Evolutionary conservation across 1,284 basidiomycete genomes (phyloP).

Genomic region (Fomitopsis pinicola): DNA sequence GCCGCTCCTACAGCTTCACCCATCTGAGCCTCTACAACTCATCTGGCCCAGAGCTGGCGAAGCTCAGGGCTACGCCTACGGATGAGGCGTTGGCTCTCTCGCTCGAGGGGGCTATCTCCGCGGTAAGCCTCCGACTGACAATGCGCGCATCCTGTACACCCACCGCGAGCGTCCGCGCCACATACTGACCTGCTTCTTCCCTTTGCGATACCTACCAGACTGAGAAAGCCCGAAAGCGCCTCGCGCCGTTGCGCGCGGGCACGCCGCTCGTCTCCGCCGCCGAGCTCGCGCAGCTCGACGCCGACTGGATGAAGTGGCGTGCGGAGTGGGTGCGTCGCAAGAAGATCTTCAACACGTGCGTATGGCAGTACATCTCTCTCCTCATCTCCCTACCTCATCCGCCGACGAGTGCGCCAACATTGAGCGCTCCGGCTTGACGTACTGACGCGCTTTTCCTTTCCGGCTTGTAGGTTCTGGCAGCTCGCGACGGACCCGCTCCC

Average conservation of each 20-base stretch:
- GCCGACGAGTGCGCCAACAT: no score
- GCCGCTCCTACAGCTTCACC: no score
- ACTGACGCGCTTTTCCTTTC: no score
- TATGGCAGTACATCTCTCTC: slow-evolving; percentile 6
- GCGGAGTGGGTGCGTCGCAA: slow-evolving; percentile 66
- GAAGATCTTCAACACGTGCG: slow-evolving; percentile 67
- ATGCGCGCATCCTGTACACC: background rate
- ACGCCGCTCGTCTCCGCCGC: slow-evolving; percentile 61
- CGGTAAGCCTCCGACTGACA: slow-evolving; percentile 30
- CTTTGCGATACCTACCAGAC: slow-evolving; percentile 35
- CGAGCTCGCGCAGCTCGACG: slow-evolving; percentile 57
- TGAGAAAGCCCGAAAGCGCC: slow-evolving; percentile 38
- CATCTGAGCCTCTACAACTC: background rate
- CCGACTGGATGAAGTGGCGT: slow-evolving; percentile 69
- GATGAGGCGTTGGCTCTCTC: slow-evolving; percentile 58
- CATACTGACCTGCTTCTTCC: no score
- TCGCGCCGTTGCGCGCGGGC: slow-evolving; percentile 65
- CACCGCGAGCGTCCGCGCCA: no score
- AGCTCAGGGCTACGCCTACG: slow-evolving; percentile 60
- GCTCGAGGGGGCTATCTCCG: slow-evolving; percentile 38
- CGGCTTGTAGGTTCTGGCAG: slow-evolving; percentile 57
- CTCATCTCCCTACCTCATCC: no score
- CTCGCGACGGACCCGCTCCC: slow-evolving; percentile 62
- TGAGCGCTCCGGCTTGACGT: no score
- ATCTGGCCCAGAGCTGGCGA: slow-evolving; percentile 51